A percentile compares a stretch with the other conserved stretches of the same genome.
phyloP scores from a whole-genome alignment of 2,329 filamentous ascomycete species.

The Coniochaeta hoffmannii region DNA sequence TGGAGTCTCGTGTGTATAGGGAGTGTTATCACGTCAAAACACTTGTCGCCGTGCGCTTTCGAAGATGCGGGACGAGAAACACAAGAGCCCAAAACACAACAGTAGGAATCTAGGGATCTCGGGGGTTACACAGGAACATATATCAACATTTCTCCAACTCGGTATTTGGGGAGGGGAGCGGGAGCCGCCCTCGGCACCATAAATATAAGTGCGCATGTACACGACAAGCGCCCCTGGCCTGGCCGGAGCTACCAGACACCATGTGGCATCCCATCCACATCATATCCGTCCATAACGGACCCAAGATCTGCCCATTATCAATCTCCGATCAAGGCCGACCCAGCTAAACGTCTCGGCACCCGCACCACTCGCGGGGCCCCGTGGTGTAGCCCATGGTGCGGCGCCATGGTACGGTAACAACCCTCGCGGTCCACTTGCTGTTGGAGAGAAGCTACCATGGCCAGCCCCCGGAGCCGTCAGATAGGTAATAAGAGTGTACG shows the following conservation, averaged over 20 bases:
- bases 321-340: neutral
- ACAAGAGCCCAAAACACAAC: neutral
- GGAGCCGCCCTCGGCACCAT: neutral
- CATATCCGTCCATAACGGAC: too few species aligned
- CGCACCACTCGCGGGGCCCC: neutral
- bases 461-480: constrained; percentile 9
- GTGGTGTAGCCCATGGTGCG: neutral
- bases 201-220: neutral
- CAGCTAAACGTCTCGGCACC: neutral
- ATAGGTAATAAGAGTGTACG: constrained; percentile 28
- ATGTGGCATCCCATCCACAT: neutral
- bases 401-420: neutral
- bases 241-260: neutral
- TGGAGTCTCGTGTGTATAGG: neutral
- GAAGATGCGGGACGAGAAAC: neutral
- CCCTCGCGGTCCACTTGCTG: neutral
- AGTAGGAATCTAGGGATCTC: neutral
- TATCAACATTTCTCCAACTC: neutral
- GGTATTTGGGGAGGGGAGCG: neutral
- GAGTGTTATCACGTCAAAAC: too few species aligned
- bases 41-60: too few species aligned
- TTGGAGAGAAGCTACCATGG: neutral
- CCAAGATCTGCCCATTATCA: neutral
- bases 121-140: neutral
- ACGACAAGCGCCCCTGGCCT: neutral